Conservation (phyloP, 2,329 filamentous ascomycete species). For the Fusarium proliferatum region DNA sequence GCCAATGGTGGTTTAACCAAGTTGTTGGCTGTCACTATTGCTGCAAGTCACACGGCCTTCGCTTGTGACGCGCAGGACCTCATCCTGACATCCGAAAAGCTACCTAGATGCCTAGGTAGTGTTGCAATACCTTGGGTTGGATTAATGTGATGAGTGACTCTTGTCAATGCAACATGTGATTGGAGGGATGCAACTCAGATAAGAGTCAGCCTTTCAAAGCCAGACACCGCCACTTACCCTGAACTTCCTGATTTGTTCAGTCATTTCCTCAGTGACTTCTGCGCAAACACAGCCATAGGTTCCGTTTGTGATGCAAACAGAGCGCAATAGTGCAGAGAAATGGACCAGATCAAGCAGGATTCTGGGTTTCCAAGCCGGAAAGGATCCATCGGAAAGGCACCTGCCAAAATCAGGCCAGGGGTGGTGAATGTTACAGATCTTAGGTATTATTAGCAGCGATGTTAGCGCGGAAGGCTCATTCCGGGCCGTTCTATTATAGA, state of each 20-base stretch:
- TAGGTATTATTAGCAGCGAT: neutral
- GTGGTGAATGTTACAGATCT: neutral
- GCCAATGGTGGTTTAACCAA: neutral
- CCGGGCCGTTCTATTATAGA: neutral
- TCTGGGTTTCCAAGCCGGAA: neutral
- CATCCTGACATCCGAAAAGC: neutral
- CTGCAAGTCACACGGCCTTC: constrained; percentile 34
- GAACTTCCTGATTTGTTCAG: constrained; percentile 12
- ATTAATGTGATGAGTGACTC: constrained; percentile 6
- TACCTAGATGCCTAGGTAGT: neutral
- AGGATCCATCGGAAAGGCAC: neutral
- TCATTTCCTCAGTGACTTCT: constrained; percentile 12
- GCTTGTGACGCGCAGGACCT: constrained; percentile 32
- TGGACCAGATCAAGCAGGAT: neutral
- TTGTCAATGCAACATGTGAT: neutral
- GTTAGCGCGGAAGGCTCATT: neutral
- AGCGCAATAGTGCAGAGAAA: neutral
- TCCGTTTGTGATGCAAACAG: neutral
- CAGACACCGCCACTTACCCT: neutral
- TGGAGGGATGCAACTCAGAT: neutral
- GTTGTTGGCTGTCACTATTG: neutral
- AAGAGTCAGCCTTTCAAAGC: neutral
- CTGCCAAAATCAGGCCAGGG: neutral
- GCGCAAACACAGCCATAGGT: neutral
- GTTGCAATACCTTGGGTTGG: neutral